A percentile compares a stretch with the other conserved stretches of the same genome.
phyloP scores from a whole-genome alignment of 805 yeast species.

The Candida nitratophila region DNA sequence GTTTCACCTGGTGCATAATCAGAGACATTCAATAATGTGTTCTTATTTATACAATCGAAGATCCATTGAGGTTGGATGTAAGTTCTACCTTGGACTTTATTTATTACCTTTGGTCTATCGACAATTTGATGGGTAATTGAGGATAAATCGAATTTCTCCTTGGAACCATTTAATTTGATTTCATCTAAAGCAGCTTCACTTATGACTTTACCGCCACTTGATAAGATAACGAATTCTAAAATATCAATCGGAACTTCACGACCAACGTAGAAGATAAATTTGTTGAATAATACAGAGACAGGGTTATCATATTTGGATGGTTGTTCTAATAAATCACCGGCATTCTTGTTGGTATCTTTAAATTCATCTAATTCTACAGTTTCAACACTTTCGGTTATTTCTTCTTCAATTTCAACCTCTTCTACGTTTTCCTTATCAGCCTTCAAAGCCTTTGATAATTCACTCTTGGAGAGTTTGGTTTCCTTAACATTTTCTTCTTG shows the following conservation, averaged over 20 bases:
- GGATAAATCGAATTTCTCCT: constrained; percentile 49
- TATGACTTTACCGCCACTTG: constrained; percentile 80
- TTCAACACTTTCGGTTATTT: constrained; percentile 33
- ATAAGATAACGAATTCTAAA: constrained; percentile 76
- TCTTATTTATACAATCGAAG: constrained; percentile 82
- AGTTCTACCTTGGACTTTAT: constrained; percentile 84
- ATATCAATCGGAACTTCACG: constrained; percentile 94
- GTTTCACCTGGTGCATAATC: constrained; percentile 90
- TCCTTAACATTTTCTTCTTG: constrained; percentile 24
- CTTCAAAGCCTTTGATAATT: constrained; percentile 43
- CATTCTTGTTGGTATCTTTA: constrained; percentile 51
- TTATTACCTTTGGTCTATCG: constrained; percentile 78
- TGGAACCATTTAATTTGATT: constrained; percentile 39
- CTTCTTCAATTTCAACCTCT: constrained; percentile 29
- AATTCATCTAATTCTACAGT: constrained; percentile 63
- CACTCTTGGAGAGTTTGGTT: constrained; percentile 31
- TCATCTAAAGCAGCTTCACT: constrained; percentile 88
- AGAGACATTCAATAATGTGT: constrained; percentile 65
- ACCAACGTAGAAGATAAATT: constrained; percentile 79
- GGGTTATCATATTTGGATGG: constrained; percentile 56
- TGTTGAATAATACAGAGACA: constrained; percentile 59
- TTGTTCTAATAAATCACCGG: constrained; percentile 67
- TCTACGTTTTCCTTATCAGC: constrained; percentile 39
- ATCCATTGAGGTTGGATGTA: constrained; percentile 98
- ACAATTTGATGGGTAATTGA: constrained; percentile 87